phyloP scores from a whole-genome alignment of 352 stramenopile species.

The Globisporangium radiosum region DNA sequence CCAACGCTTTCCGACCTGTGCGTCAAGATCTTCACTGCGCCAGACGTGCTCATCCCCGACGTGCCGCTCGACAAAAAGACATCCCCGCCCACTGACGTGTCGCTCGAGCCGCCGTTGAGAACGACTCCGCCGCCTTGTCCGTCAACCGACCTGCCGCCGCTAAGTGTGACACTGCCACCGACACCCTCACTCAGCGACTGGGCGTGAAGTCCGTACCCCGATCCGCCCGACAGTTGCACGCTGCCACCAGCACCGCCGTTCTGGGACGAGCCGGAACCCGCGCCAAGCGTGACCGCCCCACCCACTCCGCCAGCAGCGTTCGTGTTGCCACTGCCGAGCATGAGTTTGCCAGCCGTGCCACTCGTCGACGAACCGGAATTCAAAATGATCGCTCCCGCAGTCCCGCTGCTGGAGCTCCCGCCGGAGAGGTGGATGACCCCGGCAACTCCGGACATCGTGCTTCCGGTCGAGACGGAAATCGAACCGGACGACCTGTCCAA shows the following conservation, averaged over 20 bases:
- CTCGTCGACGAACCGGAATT: constrained; percentile 22
- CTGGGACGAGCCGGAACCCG: constrained; percentile 34
- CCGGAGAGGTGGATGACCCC: constrained; percentile 20
- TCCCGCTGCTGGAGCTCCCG: constrained; percentile 16
- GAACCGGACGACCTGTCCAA: constrained; percentile 20
- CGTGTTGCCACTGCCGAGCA: constrained; percentile 28
- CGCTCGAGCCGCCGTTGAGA: constrained; percentile 27
- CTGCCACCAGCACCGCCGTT: constrained; percentile 43
- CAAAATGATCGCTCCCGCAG: constrained; percentile 24
- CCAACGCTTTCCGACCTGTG: constrained; percentile 30
- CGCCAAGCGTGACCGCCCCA: constrained; percentile 27
- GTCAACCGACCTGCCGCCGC: constrained; percentile 33
- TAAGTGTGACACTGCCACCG: constrained; percentile 26
- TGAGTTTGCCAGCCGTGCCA: constrained; percentile 24
- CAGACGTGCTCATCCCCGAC: constrained; percentile 41
- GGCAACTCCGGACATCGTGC: constrained; percentile 15
- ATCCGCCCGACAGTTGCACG: constrained; percentile 31
- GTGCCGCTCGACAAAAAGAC: constrained; percentile 31
- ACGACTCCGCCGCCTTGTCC: constrained; percentile 25
- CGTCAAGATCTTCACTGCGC: constrained; percentile 30
- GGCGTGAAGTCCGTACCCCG: constrained; percentile 26
- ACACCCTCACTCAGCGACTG: constrained; percentile 20
- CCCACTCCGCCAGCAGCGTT: constrained; percentile 20
- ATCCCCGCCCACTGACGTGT: constrained; percentile 37
- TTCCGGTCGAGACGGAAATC: constrained; percentile 25